phyloP scores from a whole-genome alignment of 2,329 filamentous ascomycete genomes.

The Trichoderma sp. region DNA sequence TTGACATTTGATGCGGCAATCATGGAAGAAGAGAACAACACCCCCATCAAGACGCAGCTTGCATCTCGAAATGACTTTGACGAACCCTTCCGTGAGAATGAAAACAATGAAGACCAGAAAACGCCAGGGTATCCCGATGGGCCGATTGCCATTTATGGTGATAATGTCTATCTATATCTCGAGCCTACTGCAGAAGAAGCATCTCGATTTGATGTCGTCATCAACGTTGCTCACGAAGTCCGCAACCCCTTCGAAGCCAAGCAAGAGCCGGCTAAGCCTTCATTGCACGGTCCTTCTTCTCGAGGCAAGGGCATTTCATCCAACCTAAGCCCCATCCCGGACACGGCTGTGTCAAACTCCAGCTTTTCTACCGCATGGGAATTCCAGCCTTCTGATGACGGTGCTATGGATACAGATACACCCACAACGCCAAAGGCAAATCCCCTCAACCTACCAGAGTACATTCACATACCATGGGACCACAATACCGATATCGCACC shows the following conservation, averaged over 20 bases:
- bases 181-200: constrained; percentile 79
- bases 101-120: constrained; percentile 75
- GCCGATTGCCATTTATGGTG: constrained; percentile 76
- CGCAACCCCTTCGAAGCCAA: constrained; percentile 65
- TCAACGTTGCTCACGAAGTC: constrained; percentile 82
- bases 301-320: constrained; percentile 5
- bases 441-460: constrained; percentile 62
- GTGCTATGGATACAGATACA: constrained; percentile 42
- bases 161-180: constrained; percentile 73
- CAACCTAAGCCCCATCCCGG: constrained; percentile 40
- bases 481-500: constrained; percentile 83
- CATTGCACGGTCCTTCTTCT: constrained; percentile 10
- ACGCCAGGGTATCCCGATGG: constrained; percentile 79
- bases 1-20: constrained; percentile 44
- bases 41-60: constrained; percentile 59
- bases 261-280: constrained; percentile 25
- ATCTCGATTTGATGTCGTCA: constrained; percentile 73
- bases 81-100: constrained; percentile 62
- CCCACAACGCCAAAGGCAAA: constrained; percentile 56
- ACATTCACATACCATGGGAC: constrained; percentile 85
- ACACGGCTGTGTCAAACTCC: constrained; percentile 56
- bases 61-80: constrained; percentile 50
- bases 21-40: constrained; percentile 47
- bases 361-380: constrained; percentile 63
- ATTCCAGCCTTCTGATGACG: constrained; percentile 42